Percentiles rank a stretch among this genome's conserved stretches.
Conservation (phyloP, 495 filamentous ascomycete species). For the Aspergillus hancockii region DNA sequence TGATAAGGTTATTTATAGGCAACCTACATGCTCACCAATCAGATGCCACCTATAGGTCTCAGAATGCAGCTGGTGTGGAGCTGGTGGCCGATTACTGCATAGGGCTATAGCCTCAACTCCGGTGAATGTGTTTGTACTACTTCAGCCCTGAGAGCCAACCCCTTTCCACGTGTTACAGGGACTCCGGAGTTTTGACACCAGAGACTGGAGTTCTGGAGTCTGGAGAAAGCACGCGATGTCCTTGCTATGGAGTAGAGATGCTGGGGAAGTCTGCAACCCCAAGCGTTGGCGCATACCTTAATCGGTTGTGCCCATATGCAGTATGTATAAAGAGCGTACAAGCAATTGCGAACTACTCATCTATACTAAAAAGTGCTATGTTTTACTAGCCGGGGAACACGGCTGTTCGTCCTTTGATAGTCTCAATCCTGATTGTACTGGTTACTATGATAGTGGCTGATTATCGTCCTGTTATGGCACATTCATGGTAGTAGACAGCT, state of each 20-base stretch:
- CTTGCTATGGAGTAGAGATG: conserved; percentile 1
- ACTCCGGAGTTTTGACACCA: neutral
- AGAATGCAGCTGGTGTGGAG: neutral
- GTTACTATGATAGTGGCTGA: too few relatives aligned
- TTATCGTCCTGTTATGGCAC: neutral
- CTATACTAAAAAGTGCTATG: too few relatives aligned
- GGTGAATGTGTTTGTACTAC: neutral
- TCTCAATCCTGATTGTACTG: too few relatives aligned
- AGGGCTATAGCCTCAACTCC: neutral
- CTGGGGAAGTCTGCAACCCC: neutral
- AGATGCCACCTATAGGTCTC: neutral
- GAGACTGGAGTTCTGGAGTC: conserved; percentile 1
- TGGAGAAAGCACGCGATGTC: neutral
- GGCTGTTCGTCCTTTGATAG: too few relatives aligned
- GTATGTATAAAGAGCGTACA: too few relatives aligned
- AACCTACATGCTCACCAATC: conserved; percentile 1
- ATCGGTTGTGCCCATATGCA: neutral
- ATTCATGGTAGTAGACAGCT: neutral
- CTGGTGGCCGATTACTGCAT: neutral
- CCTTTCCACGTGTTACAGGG: neutral
- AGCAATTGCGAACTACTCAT: too few relatives aligned
- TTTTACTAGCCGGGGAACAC: too few relatives aligned
- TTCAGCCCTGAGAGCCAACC: neutral
- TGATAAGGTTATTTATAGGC: neutral
- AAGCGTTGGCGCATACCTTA: neutral